Evolutionary conservation across 2,329 filamentous ascomycete species (phyloP).

Genomic region (Fusarium secorum): DNA sequence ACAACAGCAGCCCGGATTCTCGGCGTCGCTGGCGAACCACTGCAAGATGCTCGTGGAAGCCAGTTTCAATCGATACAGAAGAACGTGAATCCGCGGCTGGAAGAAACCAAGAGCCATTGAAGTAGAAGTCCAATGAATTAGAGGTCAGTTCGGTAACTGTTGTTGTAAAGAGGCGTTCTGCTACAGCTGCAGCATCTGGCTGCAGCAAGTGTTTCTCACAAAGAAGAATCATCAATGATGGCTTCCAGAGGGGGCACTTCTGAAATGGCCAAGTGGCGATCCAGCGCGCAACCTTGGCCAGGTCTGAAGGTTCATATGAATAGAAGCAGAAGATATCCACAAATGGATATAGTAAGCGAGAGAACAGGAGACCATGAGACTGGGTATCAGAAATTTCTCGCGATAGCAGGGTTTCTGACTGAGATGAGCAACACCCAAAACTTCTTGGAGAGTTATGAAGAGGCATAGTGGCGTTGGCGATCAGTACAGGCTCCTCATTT

Average conservation of each 20-base stretch:
- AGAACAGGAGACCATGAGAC: neutral
- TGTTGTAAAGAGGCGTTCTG: neutral
- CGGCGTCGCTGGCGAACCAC: neutral
- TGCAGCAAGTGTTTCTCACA: neutral
- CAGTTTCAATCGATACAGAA: neutral
- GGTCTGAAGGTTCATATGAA: conserved; percentile 1
- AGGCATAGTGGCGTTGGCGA: neutral
- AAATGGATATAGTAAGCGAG: conserved; percentile 3
- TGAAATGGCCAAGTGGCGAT: conserved; percentile 6
- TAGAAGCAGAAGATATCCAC: neutral
- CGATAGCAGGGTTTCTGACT: neutral
- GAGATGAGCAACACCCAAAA: neutral
- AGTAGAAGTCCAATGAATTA: neutral
- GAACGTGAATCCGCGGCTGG: neutral
- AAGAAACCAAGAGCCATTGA: neutral
- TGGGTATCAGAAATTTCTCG: neutral
- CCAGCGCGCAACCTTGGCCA: conserved; percentile 10
- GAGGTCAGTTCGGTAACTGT: neutral
- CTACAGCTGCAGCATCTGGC: neutral
- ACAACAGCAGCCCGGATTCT: neutral
- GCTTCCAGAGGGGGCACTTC: neutral
- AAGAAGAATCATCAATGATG: neutral
- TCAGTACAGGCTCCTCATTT: neutral
- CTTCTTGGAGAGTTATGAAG: neutral
- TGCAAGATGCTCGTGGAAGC: neutral